Base-by-base conservation (phyloP, 352 stramenopile genomes). In the Phytophthora niederhauseri region DNA sequence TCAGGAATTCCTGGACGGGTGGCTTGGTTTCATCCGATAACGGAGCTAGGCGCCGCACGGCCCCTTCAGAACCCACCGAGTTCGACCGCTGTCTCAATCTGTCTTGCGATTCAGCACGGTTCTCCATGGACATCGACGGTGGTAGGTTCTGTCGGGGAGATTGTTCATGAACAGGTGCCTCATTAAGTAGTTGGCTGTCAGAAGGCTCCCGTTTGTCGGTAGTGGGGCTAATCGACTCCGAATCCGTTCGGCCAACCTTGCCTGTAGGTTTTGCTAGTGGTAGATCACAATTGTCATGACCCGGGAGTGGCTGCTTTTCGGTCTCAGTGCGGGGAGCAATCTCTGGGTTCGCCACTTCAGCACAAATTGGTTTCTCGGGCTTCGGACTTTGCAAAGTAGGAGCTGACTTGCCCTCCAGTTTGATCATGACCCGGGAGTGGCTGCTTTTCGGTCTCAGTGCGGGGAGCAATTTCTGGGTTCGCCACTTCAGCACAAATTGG, bases 1-100 rank as follows among this genome's bases (percentile, higher is more conserved):
- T 6, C 31, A 76, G 28, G 48, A 73, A 73, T 43, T 68, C 55
- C 36, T 57, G 69, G 28, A 69, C 45, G 4, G 17, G 24, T 38
- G 53, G 28, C 17, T 66, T 69, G 4, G 5, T 19, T 63, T 24
- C 12, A 38, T 17, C 73, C 43, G 58, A 6, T 24, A 73, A 38
- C 12, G 58, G 41, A 12, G 24, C 31, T 34, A 69, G 65, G 22
- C 54, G 57, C 26, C 54, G 57, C 26, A 61, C 15, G 38, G 41
- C 22, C 28, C 30, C 22, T 8, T 72, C 46, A 38, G 30, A 57
- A 0, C 54, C 64, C 28, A 70, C 5, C 6, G 69, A 72, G 5
- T 70, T 70, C 20, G 64, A 76, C 34, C 64, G 55, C 30, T 55
- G 38, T 24, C 41, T 51, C 6, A 45, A 14, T 11, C 3, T 51